Conservation (phyloP, 805 yeast genomes). For the Millerago galiae region DNA sequence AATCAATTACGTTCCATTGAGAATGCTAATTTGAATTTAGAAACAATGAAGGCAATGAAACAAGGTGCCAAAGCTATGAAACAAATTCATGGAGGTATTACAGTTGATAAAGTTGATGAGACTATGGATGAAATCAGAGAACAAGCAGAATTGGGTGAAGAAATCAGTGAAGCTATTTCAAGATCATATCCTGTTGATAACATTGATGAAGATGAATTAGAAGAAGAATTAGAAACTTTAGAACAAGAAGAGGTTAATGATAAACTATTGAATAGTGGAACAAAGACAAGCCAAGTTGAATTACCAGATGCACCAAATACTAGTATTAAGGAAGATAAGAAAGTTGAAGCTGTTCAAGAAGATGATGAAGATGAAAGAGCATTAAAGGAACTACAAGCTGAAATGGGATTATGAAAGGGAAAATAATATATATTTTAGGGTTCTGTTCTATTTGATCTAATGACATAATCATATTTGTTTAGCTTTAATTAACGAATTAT, state of each 20-base stretch:
- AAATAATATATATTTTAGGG: neutral
- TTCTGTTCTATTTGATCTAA: neutral
- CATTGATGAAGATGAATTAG: constrained; percentile 32
- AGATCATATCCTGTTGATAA: constrained; percentile 81
- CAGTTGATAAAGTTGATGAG: constrained; percentile 93
- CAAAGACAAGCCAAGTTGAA: constrained; percentile 18
- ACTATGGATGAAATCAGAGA: constrained; percentile 98
- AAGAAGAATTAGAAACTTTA: constrained; percentile 11
- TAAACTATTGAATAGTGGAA: constrained; percentile 42
- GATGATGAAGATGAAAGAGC: constrained; percentile 88
- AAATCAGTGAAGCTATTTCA: constrained; percentile 92
- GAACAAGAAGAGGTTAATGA: constrained; percentile 27
- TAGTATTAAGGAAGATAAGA: constrained; percentile 22
- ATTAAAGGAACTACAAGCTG: constrained; percentile 72
- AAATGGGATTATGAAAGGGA: constrained; percentile 61
- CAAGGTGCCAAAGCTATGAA: constrained; percentile 97
- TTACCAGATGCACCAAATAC: constrained; percentile 44
- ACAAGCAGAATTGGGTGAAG: constrained; percentile 92
- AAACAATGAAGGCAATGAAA: constrained; percentile 98
- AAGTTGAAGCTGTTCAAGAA: constrained; percentile 50
- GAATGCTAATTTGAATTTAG: constrained; percentile 91
- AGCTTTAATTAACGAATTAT: neutral
- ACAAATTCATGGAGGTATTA: constrained; percentile 88
- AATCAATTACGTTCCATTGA: constrained; percentile 87
- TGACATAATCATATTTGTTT: neutral